phyloP scores from a whole-genome alignment of 192 early-diverging fungal species.

The Rhizoclosmatium sp. region DNA sequence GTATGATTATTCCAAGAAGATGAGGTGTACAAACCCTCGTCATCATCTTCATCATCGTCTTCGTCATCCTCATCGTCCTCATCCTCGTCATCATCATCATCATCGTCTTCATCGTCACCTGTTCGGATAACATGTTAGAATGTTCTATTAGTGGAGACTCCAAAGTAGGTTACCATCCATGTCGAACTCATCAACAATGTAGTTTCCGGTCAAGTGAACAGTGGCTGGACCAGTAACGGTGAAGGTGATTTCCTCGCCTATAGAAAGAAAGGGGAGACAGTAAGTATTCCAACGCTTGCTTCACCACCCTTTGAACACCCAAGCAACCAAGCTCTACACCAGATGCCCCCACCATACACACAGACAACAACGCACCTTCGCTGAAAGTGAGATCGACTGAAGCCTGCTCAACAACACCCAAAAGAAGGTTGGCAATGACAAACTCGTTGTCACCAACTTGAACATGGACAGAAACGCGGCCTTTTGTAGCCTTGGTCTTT shows the following conservation, averaged over 20 bases:
- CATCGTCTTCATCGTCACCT: constrained; percentile 46
- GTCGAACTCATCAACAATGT: constrained; percentile 62
- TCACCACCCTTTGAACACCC: background rate
- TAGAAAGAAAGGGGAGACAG: background rate
- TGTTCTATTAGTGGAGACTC: background rate
- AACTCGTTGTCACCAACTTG: constrained; percentile 74
- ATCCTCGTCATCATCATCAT: constrained; percentile 48
- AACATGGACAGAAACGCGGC: constrained; percentile 73
- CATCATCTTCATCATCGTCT: background rate
- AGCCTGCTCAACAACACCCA: constrained; percentile 82
- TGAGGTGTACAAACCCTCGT: background rate
- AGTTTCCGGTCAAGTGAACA: constrained; percentile 79
- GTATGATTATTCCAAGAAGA: too few relatives aligned
- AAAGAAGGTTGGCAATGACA: constrained; percentile 81
- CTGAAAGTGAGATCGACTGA: constrained; percentile 61
- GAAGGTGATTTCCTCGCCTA: constrained; percentile 81
- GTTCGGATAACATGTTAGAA: constrained; percentile 7
- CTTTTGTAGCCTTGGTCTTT: constrained; percentile 49
- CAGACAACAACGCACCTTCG: constrained; percentile 37
- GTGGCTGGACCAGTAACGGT: constrained; percentile 68
- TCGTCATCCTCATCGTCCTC: constrained; percentile 38
- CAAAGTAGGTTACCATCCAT: constrained; percentile 40
- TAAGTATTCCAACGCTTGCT: background rate
- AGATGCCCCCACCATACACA: too few relatives aligned
- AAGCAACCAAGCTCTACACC: background rate